Conservation (phyloP, 352 stramenopile genomes). For the Phytopythium litorale region DNA sequence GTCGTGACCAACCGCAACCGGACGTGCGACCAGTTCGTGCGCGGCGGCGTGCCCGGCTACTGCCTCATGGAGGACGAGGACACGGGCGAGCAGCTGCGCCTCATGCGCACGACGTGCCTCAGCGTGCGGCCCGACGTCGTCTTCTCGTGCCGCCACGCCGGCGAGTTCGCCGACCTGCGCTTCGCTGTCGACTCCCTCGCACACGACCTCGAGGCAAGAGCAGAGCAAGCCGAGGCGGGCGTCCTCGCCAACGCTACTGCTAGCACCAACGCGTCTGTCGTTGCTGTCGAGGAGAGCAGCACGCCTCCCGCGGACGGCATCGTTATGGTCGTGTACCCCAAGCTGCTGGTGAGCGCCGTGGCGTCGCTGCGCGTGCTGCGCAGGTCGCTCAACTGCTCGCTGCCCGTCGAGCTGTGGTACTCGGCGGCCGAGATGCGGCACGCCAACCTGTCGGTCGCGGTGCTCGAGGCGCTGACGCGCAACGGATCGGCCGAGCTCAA, state of each 20-base stretch:
- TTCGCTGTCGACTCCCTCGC: conserved; percentile 1
- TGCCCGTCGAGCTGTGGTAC: conserved; percentile 66
- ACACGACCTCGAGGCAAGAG: neutral
- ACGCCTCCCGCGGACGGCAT: conserved; percentile 21
- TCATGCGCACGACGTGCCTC: conserved; percentile 35
- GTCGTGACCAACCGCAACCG: conserved; percentile 27
- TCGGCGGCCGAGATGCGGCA: conserved; percentile 29
- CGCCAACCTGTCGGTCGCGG: conserved; percentile 1
- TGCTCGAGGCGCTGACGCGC: conserved; percentile 16
- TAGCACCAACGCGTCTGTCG: neutral
- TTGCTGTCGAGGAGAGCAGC: neutral
- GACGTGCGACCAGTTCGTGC: conserved; percentile 36
- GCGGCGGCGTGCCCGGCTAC: conserved; percentile 35
- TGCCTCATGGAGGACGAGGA: conserved; percentile 38
- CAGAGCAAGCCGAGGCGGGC: too few species aligned
- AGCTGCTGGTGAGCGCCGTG: conserved; percentile 40
- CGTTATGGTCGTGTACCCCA: conserved; percentile 56
- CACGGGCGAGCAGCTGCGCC: conserved; percentile 26
- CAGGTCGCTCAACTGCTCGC: conserved; percentile 26
- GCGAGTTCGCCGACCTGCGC: conserved; percentile 37
- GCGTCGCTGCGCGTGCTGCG: conserved; percentile 36
- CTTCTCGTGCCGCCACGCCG: conserved; percentile 38
- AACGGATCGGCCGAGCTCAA: conserved; percentile 10
- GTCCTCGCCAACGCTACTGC: neutral
- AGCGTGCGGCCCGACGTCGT: conserved; percentile 30